Conservation (phyloP, 495 filamentous ascomycete genomes). For the Daldinia caldariorum region DNA sequence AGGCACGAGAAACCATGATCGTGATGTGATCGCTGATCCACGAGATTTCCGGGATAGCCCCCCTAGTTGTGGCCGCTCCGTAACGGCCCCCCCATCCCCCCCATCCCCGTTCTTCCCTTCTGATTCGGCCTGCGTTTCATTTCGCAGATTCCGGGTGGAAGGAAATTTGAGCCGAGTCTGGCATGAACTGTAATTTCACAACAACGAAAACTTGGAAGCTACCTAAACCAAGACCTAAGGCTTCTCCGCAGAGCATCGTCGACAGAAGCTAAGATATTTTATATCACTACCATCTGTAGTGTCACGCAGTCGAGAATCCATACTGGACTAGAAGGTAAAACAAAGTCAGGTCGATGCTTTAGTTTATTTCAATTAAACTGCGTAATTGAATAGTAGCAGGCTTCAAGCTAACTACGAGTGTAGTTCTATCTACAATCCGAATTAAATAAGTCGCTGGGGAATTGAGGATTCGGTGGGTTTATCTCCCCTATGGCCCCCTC, state of each 20-base stretch:
- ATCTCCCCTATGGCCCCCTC: neutral
- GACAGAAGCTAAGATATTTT: neutral
- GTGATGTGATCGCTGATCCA: constrained; percentile 20
- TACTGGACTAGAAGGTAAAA: neutral
- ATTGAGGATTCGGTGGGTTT: constrained; percentile 7
- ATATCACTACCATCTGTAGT: neutral
- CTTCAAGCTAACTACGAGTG: constrained; percentile 39
- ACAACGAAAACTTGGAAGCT: neutral
- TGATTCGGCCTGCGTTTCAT: constrained; percentile 17
- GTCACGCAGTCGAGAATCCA: neutral
- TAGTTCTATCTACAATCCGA: constrained; percentile 28
- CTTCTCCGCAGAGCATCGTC: too few species aligned
- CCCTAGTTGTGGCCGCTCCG: constrained; percentile 8
- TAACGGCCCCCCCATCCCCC: neutral
- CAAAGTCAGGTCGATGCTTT: constrained; percentile 1
- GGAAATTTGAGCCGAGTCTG: constrained; percentile 13
- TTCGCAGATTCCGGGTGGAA: constrained; percentile 6
- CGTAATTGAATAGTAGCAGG: constrained; percentile 33
- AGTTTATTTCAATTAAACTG: constrained; percentile 40
- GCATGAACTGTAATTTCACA: constrained; percentile 8
- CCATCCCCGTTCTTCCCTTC: neutral
- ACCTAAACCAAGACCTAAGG: neutral
- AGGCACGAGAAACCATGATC: constrained; percentile 16
- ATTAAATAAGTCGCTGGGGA: constrained; percentile 22
- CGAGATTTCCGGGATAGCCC: constrained; percentile 3